phyloP scores from a whole-genome alignment of 768 basidiomycete species.

The Podaxis carcinomalis region DNA sequence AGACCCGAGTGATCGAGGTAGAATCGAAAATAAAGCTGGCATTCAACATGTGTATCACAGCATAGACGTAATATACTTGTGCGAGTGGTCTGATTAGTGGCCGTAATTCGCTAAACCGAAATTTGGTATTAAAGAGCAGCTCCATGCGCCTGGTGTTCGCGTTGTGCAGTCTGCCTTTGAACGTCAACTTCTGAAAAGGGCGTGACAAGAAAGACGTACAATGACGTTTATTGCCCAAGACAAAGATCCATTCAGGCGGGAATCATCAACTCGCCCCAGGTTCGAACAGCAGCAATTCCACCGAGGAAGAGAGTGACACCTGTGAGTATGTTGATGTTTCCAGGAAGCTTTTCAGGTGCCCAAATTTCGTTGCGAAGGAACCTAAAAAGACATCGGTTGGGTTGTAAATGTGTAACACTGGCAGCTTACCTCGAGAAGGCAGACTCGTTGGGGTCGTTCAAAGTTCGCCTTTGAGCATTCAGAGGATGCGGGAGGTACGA shows the following conservation, averaged over 20 bases:
- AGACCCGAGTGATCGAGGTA: neutral
- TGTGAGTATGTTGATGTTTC: slow-evolving; percentile 68
- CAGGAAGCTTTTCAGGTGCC: slow-evolving; percentile 68
- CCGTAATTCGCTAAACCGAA: neutral
- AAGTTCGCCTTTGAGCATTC: slow-evolving; percentile 30
- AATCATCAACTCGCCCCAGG: slow-evolving; percentile 77
- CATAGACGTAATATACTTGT: neutral
- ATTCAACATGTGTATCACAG: neutral
- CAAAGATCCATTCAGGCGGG: slow-evolving; percentile 40
- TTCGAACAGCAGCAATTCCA: slow-evolving; percentile 65
- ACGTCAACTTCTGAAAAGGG: neutral
- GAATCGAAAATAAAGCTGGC: neutral
- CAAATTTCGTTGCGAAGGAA: slow-evolving; percentile 62
- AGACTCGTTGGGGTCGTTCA: slow-evolving; percentile 59
- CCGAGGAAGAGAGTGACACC: slow-evolving; percentile 65
- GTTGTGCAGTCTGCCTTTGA: neutral
- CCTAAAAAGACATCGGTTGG: slow-evolving; percentile 17
- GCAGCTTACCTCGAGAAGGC: slow-evolving; percentile 41
- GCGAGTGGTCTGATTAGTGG: neutral
- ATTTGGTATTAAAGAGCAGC: neutral
- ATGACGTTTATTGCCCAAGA: neutral
- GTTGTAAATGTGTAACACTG: slow-evolving; percentile 18
- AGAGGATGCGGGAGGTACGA: slow-evolving; percentile 50
- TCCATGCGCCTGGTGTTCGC: neutral
- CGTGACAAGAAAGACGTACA: neutral